Percentiles rank a stretch among this genome's conserved stretches.
These are phyloP conservation scores for Trapa incisa DNA, from an alignment of 345 rosid species.

Conservation along the genomic window DNA sequence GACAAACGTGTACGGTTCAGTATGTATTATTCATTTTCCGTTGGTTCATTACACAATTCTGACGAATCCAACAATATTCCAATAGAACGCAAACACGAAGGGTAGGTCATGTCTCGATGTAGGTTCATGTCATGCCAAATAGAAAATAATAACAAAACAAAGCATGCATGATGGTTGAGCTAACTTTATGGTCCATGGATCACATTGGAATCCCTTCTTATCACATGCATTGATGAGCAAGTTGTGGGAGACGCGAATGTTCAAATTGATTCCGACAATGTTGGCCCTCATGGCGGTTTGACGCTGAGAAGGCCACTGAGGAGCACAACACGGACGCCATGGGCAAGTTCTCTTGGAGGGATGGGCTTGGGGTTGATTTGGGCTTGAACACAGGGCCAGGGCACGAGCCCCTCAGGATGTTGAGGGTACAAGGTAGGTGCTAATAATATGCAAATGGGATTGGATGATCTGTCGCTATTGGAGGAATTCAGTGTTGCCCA, in stretches of 20 bases:
- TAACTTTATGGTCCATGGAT: no score
- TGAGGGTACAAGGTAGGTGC: slow-evolving; percentile 24
- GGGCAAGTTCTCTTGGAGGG: slow-evolving; percentile 30
- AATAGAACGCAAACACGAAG: background rate
- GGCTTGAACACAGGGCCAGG: slow-evolving; percentile 8
- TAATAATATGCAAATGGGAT: no score
- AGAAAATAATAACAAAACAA: background rate
- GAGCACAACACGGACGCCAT: slow-evolving; percentile 46
- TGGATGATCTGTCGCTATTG: background rate
- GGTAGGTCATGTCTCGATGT: background rate
- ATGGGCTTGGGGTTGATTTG: slow-evolving; percentile 3
- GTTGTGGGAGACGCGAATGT: slow-evolving; percentile 52
- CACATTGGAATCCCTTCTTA: slow-evolving; percentile 44
- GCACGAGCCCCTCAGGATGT: slow-evolving; percentile 24
- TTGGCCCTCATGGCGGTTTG: slow-evolving; percentile 66
- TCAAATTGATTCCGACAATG: slow-evolving; percentile 43
- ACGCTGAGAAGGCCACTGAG: slow-evolving; percentile 34
- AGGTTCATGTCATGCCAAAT: background rate
- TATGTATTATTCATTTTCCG: no score
- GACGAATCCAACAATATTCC: no score
- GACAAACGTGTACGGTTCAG: no score
- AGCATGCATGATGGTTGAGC: background rate
- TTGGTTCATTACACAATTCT: no score
- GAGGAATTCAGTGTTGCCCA: slow-evolving; percentile 7
- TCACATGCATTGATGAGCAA: slow-evolving; percentile 65